phyloP scores from a whole-genome alignment of 1,284 basidiomycete genomes.

The Hemileia vastatrix region DNA sequence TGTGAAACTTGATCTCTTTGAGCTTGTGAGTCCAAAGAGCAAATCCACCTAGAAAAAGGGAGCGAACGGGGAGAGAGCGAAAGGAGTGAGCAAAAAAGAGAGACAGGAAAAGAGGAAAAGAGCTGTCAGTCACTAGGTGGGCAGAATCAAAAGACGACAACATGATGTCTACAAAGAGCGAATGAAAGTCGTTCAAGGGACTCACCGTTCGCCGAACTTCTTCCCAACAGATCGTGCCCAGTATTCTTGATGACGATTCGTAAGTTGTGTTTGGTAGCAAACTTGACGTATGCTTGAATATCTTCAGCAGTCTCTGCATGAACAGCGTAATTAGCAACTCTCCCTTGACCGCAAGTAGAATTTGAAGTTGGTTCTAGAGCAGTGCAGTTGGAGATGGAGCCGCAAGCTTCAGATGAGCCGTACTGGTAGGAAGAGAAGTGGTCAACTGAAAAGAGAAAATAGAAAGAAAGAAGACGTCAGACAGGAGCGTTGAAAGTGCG shows the following conservation, averaged over 20 bases:
- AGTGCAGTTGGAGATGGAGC: not conserved
- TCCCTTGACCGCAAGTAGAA: not conserved
- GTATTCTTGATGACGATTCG: not conserved
- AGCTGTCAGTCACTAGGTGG: too few relatives aligned
- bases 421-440: not conserved
- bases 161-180: too few relatives aligned
- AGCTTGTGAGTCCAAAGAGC: slow-evolving; percentile 42
- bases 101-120: not conserved
- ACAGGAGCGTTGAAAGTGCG: too few relatives aligned
- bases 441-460: not conserved
- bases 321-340: not conserved
- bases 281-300: not conserved
- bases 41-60: slow-evolving; percentile 28
- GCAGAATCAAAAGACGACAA: too few relatives aligned
- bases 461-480: not conserved
- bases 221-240: not conserved
- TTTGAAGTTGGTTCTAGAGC: not conserved
- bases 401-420: not conserved
- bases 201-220: not conserved
- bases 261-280: not conserved
- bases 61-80: not conserved
- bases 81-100: not conserved
- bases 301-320: not conserved
- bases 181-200: too few relatives aligned
- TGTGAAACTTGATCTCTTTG: slow-evolving; percentile 24